A percentile compares a stretch with the other conserved stretches of the same genome.
phyloP scores from a whole-genome alignment of 352 stramenopile genomes.

The Pythium myriotylum region DNA sequence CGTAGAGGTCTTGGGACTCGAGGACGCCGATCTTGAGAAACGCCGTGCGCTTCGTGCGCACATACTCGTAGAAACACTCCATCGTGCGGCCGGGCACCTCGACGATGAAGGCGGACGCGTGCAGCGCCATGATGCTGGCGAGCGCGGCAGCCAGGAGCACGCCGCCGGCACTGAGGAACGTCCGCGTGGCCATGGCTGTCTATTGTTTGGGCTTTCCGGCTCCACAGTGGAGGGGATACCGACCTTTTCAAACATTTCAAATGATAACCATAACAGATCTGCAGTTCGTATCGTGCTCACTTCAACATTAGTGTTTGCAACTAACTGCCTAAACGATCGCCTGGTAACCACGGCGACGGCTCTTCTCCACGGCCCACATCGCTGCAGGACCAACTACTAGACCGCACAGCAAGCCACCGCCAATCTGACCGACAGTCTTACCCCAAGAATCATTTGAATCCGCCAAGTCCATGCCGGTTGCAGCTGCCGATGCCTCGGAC shows the following conservation, averaged over 20 bases:
- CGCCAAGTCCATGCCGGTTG: neutral
- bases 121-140: conserved; percentile 23
- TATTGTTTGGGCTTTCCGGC: conserved; percentile 13
- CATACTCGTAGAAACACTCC: conserved; percentile 86
- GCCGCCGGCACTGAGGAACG: conserved; percentile 11
- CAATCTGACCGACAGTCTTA: conserved; percentile 15
- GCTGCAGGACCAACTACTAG: conserved; percentile 16
- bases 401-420: conserved; percentile 17
- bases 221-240: conserved; percentile 7
- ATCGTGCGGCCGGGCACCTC: conserved; percentile 50
- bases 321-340: conserved; percentile 10
- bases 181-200: conserved; percentile 14
- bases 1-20: conserved; percentile 67
- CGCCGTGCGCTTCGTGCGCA: conserved; percentile 84
- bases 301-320: too few relatives aligned
- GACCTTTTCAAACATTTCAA: conserved; percentile 1
- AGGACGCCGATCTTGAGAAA: conserved; percentile 82
- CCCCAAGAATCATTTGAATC: neutral
- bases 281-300: too few relatives aligned
- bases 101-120: conserved; percentile 53
- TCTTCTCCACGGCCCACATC: conserved; percentile 26
- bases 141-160: conserved; percentile 30
- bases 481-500: neutral
- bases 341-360: conserved; percentile 24
- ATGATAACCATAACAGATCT: too few relatives aligned